Conservation (phyloP, 2,329 filamentous ascomycete genomes). For the Pezicula rhizophila region DNA sequence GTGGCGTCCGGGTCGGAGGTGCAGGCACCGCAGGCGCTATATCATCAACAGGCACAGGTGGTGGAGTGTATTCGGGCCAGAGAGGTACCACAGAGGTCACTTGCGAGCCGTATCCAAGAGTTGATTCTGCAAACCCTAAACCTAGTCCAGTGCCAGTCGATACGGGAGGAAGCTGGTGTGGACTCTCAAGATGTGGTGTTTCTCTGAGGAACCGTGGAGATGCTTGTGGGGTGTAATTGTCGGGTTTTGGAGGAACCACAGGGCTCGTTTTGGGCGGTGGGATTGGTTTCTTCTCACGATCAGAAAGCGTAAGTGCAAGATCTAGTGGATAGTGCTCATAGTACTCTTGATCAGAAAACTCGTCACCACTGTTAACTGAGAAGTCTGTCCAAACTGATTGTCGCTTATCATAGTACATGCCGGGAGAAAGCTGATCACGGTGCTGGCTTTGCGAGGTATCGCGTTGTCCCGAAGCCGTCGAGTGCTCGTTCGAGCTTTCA, state of each 20-base stretch:
- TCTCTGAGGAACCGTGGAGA: constrained; percentile 14
- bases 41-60: constrained; percentile 15
- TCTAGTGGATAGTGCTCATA: constrained; percentile 5
- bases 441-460: constrained; percentile 13
- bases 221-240: constrained; percentile 19
- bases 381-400: constrained; percentile 26
- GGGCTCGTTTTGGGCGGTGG: constrained; percentile 35
- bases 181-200: constrained; percentile 5
- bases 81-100: constrained; percentile 10
- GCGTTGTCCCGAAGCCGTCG: constrained; percentile 12
- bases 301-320: constrained; percentile 11
- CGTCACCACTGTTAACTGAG: constrained; percentile 19
- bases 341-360: constrained; percentile 14
- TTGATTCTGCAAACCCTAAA: constrained; percentile 14
- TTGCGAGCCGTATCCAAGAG: constrained; percentile 9
- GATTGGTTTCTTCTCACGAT: constrained; percentile 30
- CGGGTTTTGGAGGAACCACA: constrained; percentile 17
- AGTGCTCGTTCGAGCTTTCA: constrained; percentile 20
- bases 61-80: constrained; percentile 19
- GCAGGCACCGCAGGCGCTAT: constrained; percentile 4
- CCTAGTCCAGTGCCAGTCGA: constrained; percentile 19
- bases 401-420: constrained; percentile 15
- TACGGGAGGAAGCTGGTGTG: constrained; percentile 18
- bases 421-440: constrained; percentile 11
- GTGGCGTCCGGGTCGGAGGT: constrained; percentile 13